Evolutionary conservation across 352 stramenopile species (phyloP), one percentile per base, ranked within the genome.

Genomic region (Phytopythium ostracodes): DNA sequence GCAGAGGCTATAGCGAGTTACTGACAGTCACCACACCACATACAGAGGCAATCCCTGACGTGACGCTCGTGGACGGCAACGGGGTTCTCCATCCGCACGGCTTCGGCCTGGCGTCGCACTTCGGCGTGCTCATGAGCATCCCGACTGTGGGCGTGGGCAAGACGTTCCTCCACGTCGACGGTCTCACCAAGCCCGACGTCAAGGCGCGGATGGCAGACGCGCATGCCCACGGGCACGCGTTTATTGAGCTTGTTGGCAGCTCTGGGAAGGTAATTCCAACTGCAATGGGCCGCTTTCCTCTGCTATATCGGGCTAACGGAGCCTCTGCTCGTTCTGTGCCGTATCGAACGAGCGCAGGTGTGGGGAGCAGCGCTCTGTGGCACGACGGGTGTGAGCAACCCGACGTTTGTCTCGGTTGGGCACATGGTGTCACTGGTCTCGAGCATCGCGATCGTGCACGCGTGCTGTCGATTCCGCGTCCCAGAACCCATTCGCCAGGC

Each of bases 51-150:
- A 71, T 79, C 31, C 94, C 96, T 24, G 75, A 96, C 40, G 78
- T 98, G 31, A 91, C 92, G 35, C 72, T 99, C 18, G 95, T 99
- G 4, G 96, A 99, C 70, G 96, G 96, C 24, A 95, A 95, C 46
- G 86, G 86, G 27, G 60, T 92, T 20, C 70, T 95, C 56, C 96
- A 99, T 60, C 88, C 91, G 15, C 74, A 94, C 42, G 81, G 87
- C 44, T 97, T 97, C 61, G 94, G 96, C 7, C 76, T 98, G 2
- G 96, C 96, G 15, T 98, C 86, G 35, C 94, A 98, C 73, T 85
- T 99, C 38, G 94, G 94, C 20, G 91, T 98, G 25, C 72, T 96
- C 10, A 82, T 81, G 44, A 70, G 75, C n/a, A 86, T 98, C 50
- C 88, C 89, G 5, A 98, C 91, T 1, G 89, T 98, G 51, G 94